Percentiles rank a stretch among this genome's conserved stretches.
phyloP scores from a whole-genome alignment of 371 early-diverging fungal species.

The Mortierella sp. region DNA sequence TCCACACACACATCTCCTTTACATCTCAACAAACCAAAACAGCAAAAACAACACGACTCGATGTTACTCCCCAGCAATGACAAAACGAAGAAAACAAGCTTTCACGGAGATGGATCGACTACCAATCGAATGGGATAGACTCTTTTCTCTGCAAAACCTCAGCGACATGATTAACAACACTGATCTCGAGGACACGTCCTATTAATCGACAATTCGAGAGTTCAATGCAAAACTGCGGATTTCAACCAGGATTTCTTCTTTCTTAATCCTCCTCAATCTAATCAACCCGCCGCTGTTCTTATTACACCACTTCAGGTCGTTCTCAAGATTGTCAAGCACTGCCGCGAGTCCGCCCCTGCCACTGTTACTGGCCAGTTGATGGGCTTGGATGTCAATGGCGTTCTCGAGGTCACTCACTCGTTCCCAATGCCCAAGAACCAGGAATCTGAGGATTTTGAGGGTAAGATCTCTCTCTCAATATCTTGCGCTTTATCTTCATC shows the following conservation, averaged over 20 bases:
- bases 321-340: slow-evolving; percentile 96
- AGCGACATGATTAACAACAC: too few species aligned
- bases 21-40: neutral
- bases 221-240: neutral
- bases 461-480: slow-evolving; percentile 12
- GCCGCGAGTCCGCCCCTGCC: slow-evolving; percentile 83
- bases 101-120: too few species aligned
- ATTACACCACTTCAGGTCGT: slow-evolving; percentile 71
- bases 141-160: too few species aligned
- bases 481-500: too few species aligned
- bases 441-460: slow-evolving; percentile 57
- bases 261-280: slow-evolving; percentile 12
- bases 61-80: too few species aligned
- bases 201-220: too few species aligned
- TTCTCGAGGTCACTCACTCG: slow-evolving; percentile 91
- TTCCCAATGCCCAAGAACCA: slow-evolving; percentile 85
- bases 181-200: too few species aligned
- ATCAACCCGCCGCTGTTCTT: slow-evolving; percentile 5
- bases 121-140: too few species aligned
- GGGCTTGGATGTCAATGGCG: slow-evolving; percentile 86
- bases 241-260: neutral
- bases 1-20: neutral
- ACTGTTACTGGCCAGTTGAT: slow-evolving; percentile 93
- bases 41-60: neutral
- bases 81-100: too few species aligned